Conservation (phyloP, 2,329 filamentous ascomycete species). For the Aureobasidium leucospermi region DNA sequence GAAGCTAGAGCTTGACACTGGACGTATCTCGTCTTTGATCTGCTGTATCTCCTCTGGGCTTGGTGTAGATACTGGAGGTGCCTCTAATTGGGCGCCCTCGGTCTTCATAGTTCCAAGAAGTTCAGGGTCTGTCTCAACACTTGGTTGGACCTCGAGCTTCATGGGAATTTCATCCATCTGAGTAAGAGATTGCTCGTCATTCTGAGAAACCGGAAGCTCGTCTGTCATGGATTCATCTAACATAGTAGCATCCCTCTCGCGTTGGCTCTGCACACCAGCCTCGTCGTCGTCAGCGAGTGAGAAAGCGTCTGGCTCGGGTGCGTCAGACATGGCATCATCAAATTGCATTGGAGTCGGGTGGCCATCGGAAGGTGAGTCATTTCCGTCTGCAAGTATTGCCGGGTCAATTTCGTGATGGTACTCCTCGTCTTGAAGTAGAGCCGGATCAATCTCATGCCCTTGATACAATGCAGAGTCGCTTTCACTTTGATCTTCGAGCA, state of each 20-base stretch:
- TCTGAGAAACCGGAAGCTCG: neutral
- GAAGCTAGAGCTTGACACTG: constrained; percentile 8
- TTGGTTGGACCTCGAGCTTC: neutral
- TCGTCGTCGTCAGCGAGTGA: neutral
- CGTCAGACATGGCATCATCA: neutral
- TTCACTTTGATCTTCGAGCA: neutral
- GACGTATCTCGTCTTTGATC: neutral
- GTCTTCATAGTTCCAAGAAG: neutral
- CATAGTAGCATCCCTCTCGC: neutral
- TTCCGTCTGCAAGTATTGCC: neutral
- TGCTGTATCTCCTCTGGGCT: neutral
- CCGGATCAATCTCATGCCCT: neutral
- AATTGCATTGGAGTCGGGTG: neutral
- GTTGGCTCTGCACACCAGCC: neutral
- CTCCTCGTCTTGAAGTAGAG: neutral
- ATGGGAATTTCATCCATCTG: neutral
- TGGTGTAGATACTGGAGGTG: neutral
- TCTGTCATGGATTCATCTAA: neutral
- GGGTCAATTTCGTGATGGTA: neutral
- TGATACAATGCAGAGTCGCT: neutral
- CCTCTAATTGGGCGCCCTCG: neutral
- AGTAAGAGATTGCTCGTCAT: neutral
- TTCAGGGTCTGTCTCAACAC: neutral
- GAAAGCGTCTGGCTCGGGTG: neutral
- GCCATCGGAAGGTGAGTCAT: neutral